Percentiles rank a stretch among this genome's conserved stretches.
phyloP scores from a whole-genome alignment of 495 filamentous ascomycete species.

The Xylaria telfairii region DNA sequence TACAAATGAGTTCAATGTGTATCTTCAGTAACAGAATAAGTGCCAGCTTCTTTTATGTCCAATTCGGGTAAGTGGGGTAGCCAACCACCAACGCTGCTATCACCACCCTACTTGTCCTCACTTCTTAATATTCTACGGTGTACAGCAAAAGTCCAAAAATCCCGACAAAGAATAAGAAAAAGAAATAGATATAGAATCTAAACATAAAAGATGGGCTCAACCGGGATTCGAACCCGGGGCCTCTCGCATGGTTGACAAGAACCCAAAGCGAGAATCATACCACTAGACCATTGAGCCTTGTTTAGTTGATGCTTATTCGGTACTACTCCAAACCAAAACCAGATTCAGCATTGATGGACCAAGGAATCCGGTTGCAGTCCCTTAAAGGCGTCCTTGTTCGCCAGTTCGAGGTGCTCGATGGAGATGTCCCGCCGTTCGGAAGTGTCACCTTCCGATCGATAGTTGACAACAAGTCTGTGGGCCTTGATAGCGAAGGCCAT shows the following conservation, averaged over 20 bases:
- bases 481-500: too few species aligned
- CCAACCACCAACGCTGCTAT: background rate
- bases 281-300: constrained; percentile 27
- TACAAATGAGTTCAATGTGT: too few species aligned
- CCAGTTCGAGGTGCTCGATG: too few species aligned
- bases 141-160: background rate
- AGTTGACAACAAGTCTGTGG: too few species aligned
- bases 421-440: too few species aligned
- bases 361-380: background rate
- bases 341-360: background rate
- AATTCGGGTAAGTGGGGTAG: background rate
- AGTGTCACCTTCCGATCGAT: too few species aligned
- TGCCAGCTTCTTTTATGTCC: background rate
- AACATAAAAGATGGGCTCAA: constrained; percentile 14
- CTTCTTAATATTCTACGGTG: too few species aligned
- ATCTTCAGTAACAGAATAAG: background rate
- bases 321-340: too few species aligned
- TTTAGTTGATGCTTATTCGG: background rate
- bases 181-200: too few species aligned
- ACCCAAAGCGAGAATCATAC: constrained; percentile 31
- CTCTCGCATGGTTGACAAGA: constrained; percentile 21
- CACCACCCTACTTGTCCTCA: background rate
- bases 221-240: constrained; percentile 31
- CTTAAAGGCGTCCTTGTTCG: too few species aligned
- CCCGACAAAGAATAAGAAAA: too few species aligned